Percentiles rank a stretch among this genome's conserved stretches.
Evolutionary conservation across 495 filamentous ascomycete species (phyloP).

Genomic region (Aspergillus hancockii): DNA sequence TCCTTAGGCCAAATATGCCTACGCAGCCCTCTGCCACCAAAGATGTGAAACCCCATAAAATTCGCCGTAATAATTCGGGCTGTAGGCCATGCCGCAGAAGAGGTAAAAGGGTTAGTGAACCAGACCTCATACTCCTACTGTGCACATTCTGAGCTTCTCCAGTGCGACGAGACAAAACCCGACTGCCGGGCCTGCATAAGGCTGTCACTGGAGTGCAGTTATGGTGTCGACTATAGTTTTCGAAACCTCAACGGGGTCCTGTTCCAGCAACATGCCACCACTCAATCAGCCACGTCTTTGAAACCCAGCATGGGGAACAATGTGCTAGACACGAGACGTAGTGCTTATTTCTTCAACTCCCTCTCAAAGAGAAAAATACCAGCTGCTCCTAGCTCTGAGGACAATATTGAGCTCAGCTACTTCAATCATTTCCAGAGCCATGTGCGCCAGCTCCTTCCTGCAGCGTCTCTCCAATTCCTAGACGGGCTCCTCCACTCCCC

Average conservation of each 20-base stretch:
- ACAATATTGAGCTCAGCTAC: conserved; percentile 5
- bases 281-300: not conserved
- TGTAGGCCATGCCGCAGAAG: conserved; percentile 15
- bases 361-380: not conserved
- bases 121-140: not conserved
- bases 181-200: conserved; percentile 14
- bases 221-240: conserved; percentile 13
- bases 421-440: conserved; percentile 11
- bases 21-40: too few relatives aligned
- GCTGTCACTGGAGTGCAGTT: conserved; percentile 16
- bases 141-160: not conserved
- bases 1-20: too few relatives aligned
- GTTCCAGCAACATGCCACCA: not conserved
- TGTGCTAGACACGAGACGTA: not conserved
- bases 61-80: conserved; percentile 11
- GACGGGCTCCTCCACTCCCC: not conserved
- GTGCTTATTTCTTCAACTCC: not conserved
- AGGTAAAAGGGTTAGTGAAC: conserved; percentile 14
- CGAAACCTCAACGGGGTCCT: not conserved
- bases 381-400: not conserved
- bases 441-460: conserved; percentile 14
- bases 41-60: not conserved
- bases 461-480: not conserved
- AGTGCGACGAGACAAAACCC: conserved; percentile 21
- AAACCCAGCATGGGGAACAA: not conserved